Evolutionary conservation across 2,329 filamentous ascomycete species (phyloP).

Genomic region (Cylindrodendrum hubeiense): DNA sequence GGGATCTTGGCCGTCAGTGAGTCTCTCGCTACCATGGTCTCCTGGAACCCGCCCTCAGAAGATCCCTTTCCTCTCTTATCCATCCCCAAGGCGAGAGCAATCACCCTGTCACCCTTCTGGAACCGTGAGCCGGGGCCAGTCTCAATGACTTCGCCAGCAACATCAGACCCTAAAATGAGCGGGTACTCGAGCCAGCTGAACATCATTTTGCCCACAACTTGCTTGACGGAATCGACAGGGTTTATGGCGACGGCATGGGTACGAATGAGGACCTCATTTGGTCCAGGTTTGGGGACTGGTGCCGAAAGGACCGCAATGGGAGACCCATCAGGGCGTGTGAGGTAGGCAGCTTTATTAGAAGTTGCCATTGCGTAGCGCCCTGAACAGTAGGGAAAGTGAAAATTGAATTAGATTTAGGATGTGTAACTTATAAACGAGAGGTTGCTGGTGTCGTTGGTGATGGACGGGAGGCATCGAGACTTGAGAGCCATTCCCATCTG

Average conservation of each 20-base stretch:
- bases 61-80: conserved; percentile 1
- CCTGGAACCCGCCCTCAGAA: conserved; percentile 19
- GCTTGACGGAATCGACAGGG: conserved; percentile 42
- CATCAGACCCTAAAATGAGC: conserved; percentile 27
- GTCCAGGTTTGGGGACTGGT: background rate
- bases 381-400: background rate
- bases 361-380: background rate
- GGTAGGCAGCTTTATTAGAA: conserved; percentile 4
- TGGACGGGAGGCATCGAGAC: background rate
- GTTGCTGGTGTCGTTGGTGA: background rate
- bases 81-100: conserved; percentile 18
- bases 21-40: conserved; percentile 10
- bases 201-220: conserved; percentile 41
- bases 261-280: conserved; percentile 33
- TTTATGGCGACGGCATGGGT: conserved; percentile 41
- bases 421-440: conserved; percentile 13
- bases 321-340: background rate
- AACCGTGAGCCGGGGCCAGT: conserved; percentile 36
- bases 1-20: conserved; percentile 17
- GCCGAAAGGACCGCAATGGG: conserved; percentile 1
- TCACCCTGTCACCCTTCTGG: conserved; percentile 42
- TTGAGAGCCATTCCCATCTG: background rate
- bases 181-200: conserved; percentile 29
- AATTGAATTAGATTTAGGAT: conserved; percentile 12
- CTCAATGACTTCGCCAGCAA: conserved; percentile 40